Conservation (phyloP, 139 green algal species). For the Coccomyxa sp. region DNA sequence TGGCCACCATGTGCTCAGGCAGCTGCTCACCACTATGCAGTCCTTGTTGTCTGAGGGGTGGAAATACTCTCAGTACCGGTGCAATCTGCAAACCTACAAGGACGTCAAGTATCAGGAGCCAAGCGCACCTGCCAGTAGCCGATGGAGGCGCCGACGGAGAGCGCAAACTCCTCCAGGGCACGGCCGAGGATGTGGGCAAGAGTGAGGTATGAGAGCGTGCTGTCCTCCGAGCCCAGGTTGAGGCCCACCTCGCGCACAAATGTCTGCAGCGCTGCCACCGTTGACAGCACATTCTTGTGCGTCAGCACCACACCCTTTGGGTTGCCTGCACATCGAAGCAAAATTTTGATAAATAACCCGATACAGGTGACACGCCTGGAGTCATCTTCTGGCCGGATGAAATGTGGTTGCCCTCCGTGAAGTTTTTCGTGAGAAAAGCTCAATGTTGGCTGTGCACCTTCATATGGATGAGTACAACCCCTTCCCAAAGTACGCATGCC, state of each 20-base stretch:
- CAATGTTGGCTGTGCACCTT: too few relatives aligned
- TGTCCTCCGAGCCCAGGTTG: slow-evolving; percentile 27
- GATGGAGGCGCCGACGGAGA: slow-evolving; percentile 46
- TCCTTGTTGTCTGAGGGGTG: too few relatives aligned
- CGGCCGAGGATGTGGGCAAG: slow-evolving; percentile 70
- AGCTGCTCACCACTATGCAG: too few relatives aligned
- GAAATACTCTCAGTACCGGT: too few relatives aligned
- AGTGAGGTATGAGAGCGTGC: slow-evolving; percentile 56
- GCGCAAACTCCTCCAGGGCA: slow-evolving; percentile 52
- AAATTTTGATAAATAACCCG: too few relatives aligned
- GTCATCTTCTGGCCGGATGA: not conserved
- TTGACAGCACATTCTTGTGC: slow-evolving; percentile 39
- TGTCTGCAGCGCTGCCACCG: slow-evolving; percentile 23
- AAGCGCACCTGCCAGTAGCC: slow-evolving; percentile 51
- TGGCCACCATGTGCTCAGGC: too few relatives aligned
- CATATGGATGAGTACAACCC: too few relatives aligned
- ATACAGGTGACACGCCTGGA: not conserved
- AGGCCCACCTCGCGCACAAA: slow-evolving; percentile 12
- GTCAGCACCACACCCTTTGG: slow-evolving; percentile 63
- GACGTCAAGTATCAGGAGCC: too few relatives aligned
- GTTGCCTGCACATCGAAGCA: slow-evolving; percentile 23
- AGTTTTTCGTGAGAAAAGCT: too few relatives aligned
- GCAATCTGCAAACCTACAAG: too few relatives aligned
- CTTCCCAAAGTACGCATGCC: too few relatives aligned
- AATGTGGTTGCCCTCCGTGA: too few relatives aligned